Evolutionary conservation across 257 asterid species (phyloP), one percentile per base, ranked within the genome.

Genomic region (Cinchona pubescens): DNA sequence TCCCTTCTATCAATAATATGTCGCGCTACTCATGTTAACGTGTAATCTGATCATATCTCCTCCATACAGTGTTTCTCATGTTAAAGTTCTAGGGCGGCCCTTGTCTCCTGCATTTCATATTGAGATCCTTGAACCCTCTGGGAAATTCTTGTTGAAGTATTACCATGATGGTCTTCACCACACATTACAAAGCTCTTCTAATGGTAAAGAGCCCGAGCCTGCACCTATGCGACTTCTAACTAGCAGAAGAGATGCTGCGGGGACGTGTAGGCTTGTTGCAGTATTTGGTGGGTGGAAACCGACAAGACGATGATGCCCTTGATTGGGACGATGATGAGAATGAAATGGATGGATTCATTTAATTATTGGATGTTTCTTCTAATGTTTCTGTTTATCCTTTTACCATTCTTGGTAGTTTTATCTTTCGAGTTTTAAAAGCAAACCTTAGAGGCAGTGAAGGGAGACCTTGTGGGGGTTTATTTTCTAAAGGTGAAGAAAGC

Each of bases 31-130:
- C 56, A 15, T 13, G 67, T 15, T 15, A 16, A 7, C 38, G 7
- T 27, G 35, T 37, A 12, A 25, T 38, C 61, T 38, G 43, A 14
- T 63, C 9, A 61, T 23, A 37, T n/a, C 8, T 32, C 37, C 34
- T 69, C 63, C 48, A 51, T 82, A 86, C 90, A 94, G 97, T 46
- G 88, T 94, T 76, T 76, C 87, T 73, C 81, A 87, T 72, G 91
- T 92, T 61, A 85, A 90, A 59, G 91, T 82, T 66, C 53, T 85
- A 35, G 96, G 96, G 9, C 86, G 85, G 12, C 87, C 96, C 3
- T 84, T 89, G 49, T 82, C 71, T 59, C 94, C 94, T 27, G 93
- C 96, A 56, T 89, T 94, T 48, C 82, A 83, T 32, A 27, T 80
- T 23, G 86, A 90, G 71, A 62, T 78, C 21, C 46, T 82, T 2